Evolutionary conservation across 805 yeast species (phyloP).

Genomic region (Sugiyamaella mastotermitis): DNA sequence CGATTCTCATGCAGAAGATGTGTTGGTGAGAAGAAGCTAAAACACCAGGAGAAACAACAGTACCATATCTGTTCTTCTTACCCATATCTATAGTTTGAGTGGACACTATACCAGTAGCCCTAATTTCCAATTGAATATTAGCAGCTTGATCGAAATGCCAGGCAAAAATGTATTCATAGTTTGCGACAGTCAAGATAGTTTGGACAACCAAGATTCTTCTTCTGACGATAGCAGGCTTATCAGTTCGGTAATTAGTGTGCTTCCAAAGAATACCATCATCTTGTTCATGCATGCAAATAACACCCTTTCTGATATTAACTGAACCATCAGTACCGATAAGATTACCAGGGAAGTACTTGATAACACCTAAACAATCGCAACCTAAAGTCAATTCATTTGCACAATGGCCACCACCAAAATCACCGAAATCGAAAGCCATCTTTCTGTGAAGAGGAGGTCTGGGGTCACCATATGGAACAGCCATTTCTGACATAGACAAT

Average conservation of each 20-base stretch:
- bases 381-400: slow-evolving; percentile 69
- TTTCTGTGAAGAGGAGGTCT: slow-evolving; percentile 80
- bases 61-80: slow-evolving; percentile 60
- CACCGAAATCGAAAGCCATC: slow-evolving; percentile 84
- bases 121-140: slow-evolving; percentile 66
- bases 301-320: slow-evolving; percentile 56
- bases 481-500: slow-evolving; percentile 73
- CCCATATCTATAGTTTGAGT: slow-evolving; percentile 77
- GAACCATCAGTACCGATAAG: slow-evolving; percentile 56
- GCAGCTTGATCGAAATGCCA: slow-evolving; percentile 73
- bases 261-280: slow-evolving; percentile 75
- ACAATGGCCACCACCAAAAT: slow-evolving; percentile 73
- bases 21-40: slow-evolving; percentile 86
- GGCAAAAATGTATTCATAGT: slow-evolving; percentile 74
- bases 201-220: slow-evolving; percentile 76
- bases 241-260: slow-evolving; percentile 75
- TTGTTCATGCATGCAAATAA: slow-evolving; percentile 79
- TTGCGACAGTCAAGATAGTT: slow-evolving; percentile 80
- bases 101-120: slow-evolving; percentile 83
- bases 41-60: slow-evolving; percentile 71
- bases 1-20: slow-evolving; percentile 70
- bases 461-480: slow-evolving; percentile 85
- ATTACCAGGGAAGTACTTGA: slow-evolving; percentile 65
- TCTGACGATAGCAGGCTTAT: slow-evolving; percentile 59
- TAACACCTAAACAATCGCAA: slow-evolving; percentile 80